Conservation (phyloP, 106 monocot genomes). For the Platanthera guangdongensis region DNA sequence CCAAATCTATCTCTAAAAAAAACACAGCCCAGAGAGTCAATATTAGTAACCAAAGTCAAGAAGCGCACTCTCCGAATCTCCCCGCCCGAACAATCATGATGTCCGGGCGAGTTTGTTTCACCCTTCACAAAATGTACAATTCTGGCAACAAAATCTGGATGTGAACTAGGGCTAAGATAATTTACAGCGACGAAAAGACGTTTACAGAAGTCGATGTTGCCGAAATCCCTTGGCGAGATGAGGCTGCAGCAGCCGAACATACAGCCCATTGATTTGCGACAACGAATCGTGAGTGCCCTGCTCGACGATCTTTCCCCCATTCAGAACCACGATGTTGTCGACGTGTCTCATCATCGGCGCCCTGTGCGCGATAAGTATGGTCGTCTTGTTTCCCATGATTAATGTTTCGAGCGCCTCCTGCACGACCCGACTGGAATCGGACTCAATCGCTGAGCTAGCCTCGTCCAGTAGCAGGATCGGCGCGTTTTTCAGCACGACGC, state of each 20-base stretch:
- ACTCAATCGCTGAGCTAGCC: constrained; percentile 91
- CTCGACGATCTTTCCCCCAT: constrained; percentile 91
- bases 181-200: constrained; percentile 25
- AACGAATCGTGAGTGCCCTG: constrained; percentile 86
- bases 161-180: constrained; percentile 22
- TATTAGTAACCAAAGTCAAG: not conserved
- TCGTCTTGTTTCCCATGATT: constrained; percentile 96
- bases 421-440: constrained; percentile 91
- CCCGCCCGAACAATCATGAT: not conserved
- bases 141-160: constrained; percentile 12
- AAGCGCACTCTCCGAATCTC: not conserved
- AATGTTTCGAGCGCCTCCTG: constrained; percentile 95
- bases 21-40: not conserved
- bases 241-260: constrained; percentile 95
- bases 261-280: constrained; percentile 80
- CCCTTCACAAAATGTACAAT: not conserved
- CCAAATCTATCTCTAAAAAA: not conserved
- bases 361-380: constrained; percentile 87
- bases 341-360: constrained; percentile 99
- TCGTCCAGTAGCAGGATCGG: constrained; percentile 95
- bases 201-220: constrained; percentile 67
- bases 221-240: constrained; percentile 88
- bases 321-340: constrained; percentile 91
- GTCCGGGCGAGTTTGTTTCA: not conserved
- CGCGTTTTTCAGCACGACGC: constrained; percentile 93